Evolutionary conservation across 148 eudicot species (phyloP).

Genomic region (Pharnaceum exiguum): DNA sequence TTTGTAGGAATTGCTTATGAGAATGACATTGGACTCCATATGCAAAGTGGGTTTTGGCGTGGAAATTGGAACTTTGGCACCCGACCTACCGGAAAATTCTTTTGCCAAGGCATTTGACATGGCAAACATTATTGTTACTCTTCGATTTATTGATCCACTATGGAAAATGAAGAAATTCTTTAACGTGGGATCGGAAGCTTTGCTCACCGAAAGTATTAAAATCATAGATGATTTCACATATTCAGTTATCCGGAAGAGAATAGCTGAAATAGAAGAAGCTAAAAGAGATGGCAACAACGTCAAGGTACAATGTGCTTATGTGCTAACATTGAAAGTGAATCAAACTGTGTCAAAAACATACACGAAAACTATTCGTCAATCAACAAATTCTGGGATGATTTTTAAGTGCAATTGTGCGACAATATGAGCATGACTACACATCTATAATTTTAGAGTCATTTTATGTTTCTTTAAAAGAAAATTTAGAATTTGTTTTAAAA

Average conservation of each 20-base stretch:
- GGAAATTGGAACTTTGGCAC: constrained; percentile 82
- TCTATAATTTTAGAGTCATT: too few relatives aligned
- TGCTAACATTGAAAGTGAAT: too few relatives aligned
- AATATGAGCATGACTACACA: too few relatives aligned
- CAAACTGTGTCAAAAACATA: too few relatives aligned
- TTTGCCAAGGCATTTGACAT: constrained; percentile 85
- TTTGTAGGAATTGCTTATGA: constrained; percentile 74
- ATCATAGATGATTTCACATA: constrained; percentile 79
- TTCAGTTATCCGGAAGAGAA: constrained; percentile 73
- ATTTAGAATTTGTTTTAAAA: too few relatives aligned
- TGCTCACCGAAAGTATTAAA: constrained; percentile 67
- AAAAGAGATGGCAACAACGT: constrained; percentile 30
- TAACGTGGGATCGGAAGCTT: constrained; percentile 80
- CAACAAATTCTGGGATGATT: too few relatives aligned
- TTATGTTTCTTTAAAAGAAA: too few relatives aligned
- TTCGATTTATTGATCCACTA: constrained; percentile 80
- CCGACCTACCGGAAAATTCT: constrained; percentile 57
- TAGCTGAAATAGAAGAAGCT: constrained; percentile 56
- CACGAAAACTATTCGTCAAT: too few relatives aligned
- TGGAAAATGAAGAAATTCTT: constrained; percentile 83
- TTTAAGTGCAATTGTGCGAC: too few relatives aligned
- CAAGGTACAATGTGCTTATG: too few relatives aligned
- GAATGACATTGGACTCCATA: constrained; percentile 96
- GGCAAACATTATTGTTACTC: constrained; percentile 83
- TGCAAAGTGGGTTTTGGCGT: constrained; percentile 98